Conservation (phyloP, 306 rosid species). For the Fragaria iinumae region DNA sequence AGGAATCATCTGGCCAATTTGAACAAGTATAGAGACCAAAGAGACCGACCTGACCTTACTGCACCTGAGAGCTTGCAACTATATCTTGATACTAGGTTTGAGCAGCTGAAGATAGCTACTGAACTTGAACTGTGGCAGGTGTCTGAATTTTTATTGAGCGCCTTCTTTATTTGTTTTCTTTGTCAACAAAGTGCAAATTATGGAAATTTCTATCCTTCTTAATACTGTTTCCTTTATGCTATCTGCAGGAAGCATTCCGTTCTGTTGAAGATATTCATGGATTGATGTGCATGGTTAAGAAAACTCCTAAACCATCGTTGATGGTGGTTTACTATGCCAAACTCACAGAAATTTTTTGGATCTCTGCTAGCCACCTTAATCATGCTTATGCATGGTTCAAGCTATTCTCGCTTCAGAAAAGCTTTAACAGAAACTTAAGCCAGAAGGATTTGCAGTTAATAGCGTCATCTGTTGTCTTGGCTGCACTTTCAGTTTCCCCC, state of each 20-base stretch:
- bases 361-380: constrained; percentile 78
- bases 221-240: background rate
- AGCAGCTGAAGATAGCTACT: constrained; percentile 93
- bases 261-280: constrained; percentile 96
- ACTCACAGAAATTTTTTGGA: constrained; percentile 89
- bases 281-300: constrained; percentile 96
- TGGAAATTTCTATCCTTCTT: background rate
- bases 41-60: constrained; percentile 87
- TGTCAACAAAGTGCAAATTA: background rate
- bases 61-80: constrained; percentile 92
- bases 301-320: constrained; percentile 90
- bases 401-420: constrained; percentile 85
- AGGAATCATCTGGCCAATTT: constrained; percentile 87
- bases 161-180: background rate
- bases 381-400: constrained; percentile 97
- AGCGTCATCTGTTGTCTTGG: constrained; percentile 96
- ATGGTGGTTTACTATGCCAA: constrained; percentile 94
- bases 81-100: constrained; percentile 92
- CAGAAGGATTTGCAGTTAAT: constrained; percentile 95
- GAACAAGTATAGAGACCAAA: constrained; percentile 89
- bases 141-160: background rate
- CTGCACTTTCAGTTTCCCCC: constrained; percentile 90
- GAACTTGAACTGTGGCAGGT: constrained; percentile 99
- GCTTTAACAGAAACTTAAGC: constrained; percentile 86
- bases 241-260: constrained; percentile 93